phyloP scores from a whole-genome alignment of 1,139 yeast species.

The Arxiozyma telluris region DNA sequence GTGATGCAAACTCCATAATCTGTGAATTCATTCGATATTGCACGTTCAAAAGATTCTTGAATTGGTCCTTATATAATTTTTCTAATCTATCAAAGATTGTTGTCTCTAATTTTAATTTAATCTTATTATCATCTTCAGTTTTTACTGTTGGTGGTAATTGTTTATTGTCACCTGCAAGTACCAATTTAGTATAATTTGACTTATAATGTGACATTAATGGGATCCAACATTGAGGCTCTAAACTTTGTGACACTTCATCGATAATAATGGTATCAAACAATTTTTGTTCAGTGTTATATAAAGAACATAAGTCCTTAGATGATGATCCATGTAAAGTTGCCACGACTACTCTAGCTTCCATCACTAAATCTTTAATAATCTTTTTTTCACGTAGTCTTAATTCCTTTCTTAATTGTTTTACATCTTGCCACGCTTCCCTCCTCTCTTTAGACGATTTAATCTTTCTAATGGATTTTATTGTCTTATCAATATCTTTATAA shows the following conservation, averaged over 20 bases:
- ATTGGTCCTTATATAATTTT: slow-evolving; percentile 40
- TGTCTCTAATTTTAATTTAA: slow-evolving; percentile 38
- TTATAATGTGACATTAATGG: slow-evolving; percentile 62
- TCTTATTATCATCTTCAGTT: slow-evolving; percentile 30
- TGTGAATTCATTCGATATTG: slow-evolving; percentile 81
- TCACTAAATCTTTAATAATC: slow-evolving; percentile 49
- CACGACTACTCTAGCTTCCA: slow-evolving; percentile 59
- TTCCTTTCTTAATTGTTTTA: slow-evolving; percentile 63
- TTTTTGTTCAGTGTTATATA: slow-evolving; percentile 32
- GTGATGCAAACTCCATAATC: slow-evolving; percentile 76
- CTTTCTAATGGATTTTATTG: slow-evolving; percentile 53
- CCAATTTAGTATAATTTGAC: slow-evolving; percentile 45
- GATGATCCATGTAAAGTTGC: slow-evolving; percentile 88
- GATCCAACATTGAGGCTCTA: slow-evolving; percentile 96
- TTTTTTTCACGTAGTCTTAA: slow-evolving; percentile 57
- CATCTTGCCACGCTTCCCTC: slow-evolving; percentile 56
- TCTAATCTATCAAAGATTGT: slow-evolving; percentile 80
- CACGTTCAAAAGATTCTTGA: slow-evolving; percentile 50
- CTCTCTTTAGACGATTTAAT: slow-evolving; percentile 58
- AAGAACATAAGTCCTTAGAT: slow-evolving; percentile 50
- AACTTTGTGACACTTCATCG: slow-evolving; percentile 90
- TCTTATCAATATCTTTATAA: slow-evolving; percentile 57
- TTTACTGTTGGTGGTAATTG: slow-evolving; percentile 79
- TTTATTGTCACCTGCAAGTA: slow-evolving; percentile 80
- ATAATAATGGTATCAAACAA: slow-evolving; percentile 76